Conservation (phyloP, 192 early-diverging fungal genomes). For the Coemansia sp. region DNA sequence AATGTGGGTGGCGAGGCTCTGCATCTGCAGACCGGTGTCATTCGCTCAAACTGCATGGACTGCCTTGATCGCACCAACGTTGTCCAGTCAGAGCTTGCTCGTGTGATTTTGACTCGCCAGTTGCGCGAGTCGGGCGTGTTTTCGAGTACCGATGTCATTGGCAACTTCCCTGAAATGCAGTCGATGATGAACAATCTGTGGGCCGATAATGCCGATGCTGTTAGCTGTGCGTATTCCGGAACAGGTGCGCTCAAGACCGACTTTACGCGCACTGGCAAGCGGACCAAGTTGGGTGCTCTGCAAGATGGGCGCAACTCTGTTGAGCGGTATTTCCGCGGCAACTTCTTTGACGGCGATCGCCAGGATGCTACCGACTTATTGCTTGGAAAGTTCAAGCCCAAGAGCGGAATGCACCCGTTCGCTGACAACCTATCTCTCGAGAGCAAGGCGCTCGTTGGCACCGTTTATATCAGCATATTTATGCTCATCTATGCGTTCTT, state of each 20-base stretch:
- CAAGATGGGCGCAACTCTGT: constrained; percentile 80
- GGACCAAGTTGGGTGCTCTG: constrained; percentile 76
- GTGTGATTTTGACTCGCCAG: constrained; percentile 67
- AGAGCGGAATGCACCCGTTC: constrained; percentile 48
- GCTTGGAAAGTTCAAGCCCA: constrained; percentile 63
- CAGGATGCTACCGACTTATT: constrained; percentile 94
- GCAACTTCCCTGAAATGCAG: constrained; percentile 65
- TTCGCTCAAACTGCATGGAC: constrained; percentile 99
- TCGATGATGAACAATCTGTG: constrained; percentile 84
- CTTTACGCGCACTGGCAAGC: constrained; percentile 91
- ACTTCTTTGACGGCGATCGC: constrained; percentile 89
- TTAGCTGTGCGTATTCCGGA: constrained; percentile 89
- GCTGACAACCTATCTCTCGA: constrained; percentile 55
- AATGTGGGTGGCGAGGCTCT: constrained; percentile 2
- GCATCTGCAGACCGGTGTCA: constrained; percentile 68
- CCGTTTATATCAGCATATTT: constrained; percentile 46
- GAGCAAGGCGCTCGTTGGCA: constrained; percentile 56
- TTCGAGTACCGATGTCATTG: constrained; percentile 58
- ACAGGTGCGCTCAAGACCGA: constrained; percentile 98
- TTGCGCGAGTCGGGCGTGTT: constrained; percentile 69
- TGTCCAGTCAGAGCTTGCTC: constrained; percentile 89
- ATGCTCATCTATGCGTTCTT: constrained; percentile 55
- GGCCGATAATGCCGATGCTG: constrained; percentile 96
- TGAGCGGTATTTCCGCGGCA: constrained; percentile 88
- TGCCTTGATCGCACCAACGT: constrained; percentile 99